Evolutionary conservation across 352 stramenopile genomes (phyloP).

Genomic region (Aphanomyces astaci): DNA sequence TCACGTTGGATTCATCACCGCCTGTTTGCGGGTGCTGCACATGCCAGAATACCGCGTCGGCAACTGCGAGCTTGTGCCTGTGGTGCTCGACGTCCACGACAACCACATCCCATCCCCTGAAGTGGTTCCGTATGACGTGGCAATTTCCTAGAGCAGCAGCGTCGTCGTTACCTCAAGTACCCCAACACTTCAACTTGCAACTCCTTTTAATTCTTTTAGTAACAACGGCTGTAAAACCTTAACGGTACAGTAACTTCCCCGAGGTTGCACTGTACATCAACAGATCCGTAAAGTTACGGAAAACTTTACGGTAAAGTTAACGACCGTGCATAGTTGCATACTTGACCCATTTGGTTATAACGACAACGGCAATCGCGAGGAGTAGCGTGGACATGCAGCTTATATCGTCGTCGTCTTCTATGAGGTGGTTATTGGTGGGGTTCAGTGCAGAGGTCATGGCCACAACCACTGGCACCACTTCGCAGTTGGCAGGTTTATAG

Average conservation of each 20-base stretch:
- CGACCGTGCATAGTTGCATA: background rate
- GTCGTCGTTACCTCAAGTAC: no score
- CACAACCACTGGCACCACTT: constrained; percentile 57
- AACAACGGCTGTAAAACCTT: no score
- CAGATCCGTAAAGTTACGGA: no score
- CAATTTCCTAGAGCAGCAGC: background rate
- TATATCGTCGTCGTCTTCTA: background rate
- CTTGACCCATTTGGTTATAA: background rate
- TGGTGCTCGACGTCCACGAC: constrained; percentile 32
- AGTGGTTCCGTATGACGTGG: background rate
- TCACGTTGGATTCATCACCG: constrained; percentile 66
- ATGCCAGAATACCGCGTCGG: constrained; percentile 29
- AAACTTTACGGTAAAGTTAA: background rate
- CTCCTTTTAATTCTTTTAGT: no score
- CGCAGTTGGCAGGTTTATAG: constrained; percentile 56
- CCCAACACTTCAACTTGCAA: no score
- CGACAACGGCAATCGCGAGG: background rate
- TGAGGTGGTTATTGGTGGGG: background rate
- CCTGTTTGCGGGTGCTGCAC: constrained; percentile 41
- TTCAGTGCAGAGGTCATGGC: constrained; percentile 6
- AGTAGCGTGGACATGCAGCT: background rate
- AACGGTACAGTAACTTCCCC: no score
- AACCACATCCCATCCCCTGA: background rate
- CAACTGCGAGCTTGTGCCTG: constrained; percentile 46
- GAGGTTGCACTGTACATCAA: no score